Evolutionary conservation across 1,139 yeast species (phyloP), one percentile per base, ranked within the genome.

Genomic region (Nakaseomyces sp.): DNA sequence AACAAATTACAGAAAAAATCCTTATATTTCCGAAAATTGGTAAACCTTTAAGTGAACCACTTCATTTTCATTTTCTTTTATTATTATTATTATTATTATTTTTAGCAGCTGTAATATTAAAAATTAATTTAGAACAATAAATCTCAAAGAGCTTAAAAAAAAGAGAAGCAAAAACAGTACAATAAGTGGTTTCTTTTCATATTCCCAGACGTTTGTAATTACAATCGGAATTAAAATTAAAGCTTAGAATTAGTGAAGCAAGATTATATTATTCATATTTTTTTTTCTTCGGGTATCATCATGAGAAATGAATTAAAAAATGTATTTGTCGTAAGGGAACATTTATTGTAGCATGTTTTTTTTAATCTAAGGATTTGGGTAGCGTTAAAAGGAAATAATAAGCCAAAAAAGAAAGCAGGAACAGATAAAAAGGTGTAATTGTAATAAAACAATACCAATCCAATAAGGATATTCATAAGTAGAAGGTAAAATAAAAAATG

Each of bases 281-380:
- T 13, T 26, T n/a, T 13, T 17, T 32, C 16, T 32, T 15, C 24
- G 36, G 36, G 36, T 32, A 32, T 32, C 36, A 32, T 17, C 36
- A 32, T 32, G 24, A 18, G 29, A 26, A 26, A 26, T 26, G 33
- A 16, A 30, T 5, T 13, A 13, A n/a, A 30, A 30, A 28, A 22
- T 22, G n/a, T n/a, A 6, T 22, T 9, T 22, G 25, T n/a, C 12
- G n/a, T 26, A 9, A 26, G 29, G 13, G 29, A 26, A 3, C n/a
- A 26, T 26, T 10, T n/a, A n/a, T 10, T 26, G 6, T 26, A 10
- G 29, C 13, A 4, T 26, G 5, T 10, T 26, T 2, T 26, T 5
- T 9, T 10, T 26, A 26, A 5, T n/a, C 5, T 26, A 5, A 10
- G 5, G 12, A 10, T 10, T 26, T n/a, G 7, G 29, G n/a, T n/a